Conservation (phyloP, 2,329 filamentous ascomycete species). For the Apiospora phragmitis region DNA sequence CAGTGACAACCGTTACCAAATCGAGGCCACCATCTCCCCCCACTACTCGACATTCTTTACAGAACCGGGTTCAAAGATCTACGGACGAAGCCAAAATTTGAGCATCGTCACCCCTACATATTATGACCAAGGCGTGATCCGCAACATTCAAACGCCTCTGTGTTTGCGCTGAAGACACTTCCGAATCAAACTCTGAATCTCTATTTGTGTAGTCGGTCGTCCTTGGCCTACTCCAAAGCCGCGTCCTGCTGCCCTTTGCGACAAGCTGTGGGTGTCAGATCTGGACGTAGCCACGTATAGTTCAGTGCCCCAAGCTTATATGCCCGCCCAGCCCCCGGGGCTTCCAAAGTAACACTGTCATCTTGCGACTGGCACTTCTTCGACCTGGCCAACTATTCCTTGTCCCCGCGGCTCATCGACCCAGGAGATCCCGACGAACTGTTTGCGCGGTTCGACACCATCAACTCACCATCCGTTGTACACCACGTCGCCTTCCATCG, state of each 20-base stretch:
- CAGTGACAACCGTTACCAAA: slow-evolving; percentile 32
- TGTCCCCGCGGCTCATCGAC: slow-evolving; percentile 14
- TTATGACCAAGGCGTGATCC: slow-evolving; percentile 24
- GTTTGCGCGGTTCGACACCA: slow-evolving; percentile 8
- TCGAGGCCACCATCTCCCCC: slow-evolving; percentile 27
- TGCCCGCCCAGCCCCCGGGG: slow-evolving; percentile 16
- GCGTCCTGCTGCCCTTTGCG: slow-evolving; percentile 17
- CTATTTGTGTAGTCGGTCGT: slow-evolving; percentile 21
- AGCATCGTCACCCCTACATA: slow-evolving; percentile 30
- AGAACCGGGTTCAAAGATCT: slow-evolving; percentile 16
- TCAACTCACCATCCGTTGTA: neutral
- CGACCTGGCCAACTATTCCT: slow-evolving; percentile 23
- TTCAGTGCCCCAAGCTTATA: slow-evolving; percentile 21
- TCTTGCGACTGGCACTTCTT: slow-evolving; percentile 16
- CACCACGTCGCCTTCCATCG: neutral
- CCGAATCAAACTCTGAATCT: slow-evolving; percentile 21
- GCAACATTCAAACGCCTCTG: slow-evolving; percentile 24
- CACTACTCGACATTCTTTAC: slow-evolving; percentile 25
- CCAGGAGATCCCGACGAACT: slow-evolving; percentile 21
- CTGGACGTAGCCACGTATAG: slow-evolving; percentile 20
- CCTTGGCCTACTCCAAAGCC: slow-evolving; percentile 20
- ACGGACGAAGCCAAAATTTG: slow-evolving; percentile 29
- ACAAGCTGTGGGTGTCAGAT: slow-evolving; percentile 15
- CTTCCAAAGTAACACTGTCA: slow-evolving; percentile 19
- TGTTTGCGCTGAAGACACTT: slow-evolving; percentile 28